phyloP scores from a whole-genome alignment of 164 flowering plant genomes.

The Paratinospora sagittata region DNA sequence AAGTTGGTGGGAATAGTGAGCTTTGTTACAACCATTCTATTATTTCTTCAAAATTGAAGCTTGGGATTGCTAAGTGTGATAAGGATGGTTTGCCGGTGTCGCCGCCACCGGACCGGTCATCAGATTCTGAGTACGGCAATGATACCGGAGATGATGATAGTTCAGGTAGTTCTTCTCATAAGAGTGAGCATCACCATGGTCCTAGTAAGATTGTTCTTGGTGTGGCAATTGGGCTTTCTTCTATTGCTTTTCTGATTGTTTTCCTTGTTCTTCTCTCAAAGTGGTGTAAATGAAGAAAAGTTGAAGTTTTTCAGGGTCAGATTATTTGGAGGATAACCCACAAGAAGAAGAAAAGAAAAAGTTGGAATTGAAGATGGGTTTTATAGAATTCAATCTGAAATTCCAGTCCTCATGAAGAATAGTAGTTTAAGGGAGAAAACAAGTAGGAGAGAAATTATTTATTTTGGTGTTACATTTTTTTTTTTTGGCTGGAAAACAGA shows the following conservation, averaged over 20 bases:
- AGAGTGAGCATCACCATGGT: constrained; percentile 44
- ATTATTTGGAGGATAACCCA: constrained; percentile 3
- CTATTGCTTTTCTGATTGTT: constrained; percentile 73
- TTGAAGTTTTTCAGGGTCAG: not conserved
- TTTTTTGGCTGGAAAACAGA: constrained; percentile 13
- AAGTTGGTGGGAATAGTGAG: constrained; percentile 58
- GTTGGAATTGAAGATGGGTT: constrained; percentile 12
- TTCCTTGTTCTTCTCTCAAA: constrained; percentile 68
- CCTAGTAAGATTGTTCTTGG: constrained; percentile 91
- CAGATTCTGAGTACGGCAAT: constrained; percentile 27
- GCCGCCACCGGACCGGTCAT: constrained; percentile 47
- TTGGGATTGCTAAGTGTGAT: constrained; percentile 88
- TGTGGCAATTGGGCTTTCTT: constrained; percentile 80
- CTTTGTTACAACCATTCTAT: constrained; percentile 72
- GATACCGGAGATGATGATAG: constrained; percentile 25
- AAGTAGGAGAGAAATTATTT: constrained; percentile 13
- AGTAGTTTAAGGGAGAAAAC: constrained; percentile 8
- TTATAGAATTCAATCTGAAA: constrained; percentile 17
- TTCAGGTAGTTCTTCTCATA: constrained; percentile 8
- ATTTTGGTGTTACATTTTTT: constrained; percentile 20
- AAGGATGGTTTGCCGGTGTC: constrained; percentile 71
- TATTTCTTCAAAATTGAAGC: constrained; percentile 60
- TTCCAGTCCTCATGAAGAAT: constrained; percentile 17
- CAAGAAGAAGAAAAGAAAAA: not conserved
- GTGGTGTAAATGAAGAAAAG: constrained; percentile 48